These are phyloP conservation scores for Claviceps sp. DNA, from an alignment of 2,329 filamentous ascomycete genomes.

Conservation along the genomic window DNA sequence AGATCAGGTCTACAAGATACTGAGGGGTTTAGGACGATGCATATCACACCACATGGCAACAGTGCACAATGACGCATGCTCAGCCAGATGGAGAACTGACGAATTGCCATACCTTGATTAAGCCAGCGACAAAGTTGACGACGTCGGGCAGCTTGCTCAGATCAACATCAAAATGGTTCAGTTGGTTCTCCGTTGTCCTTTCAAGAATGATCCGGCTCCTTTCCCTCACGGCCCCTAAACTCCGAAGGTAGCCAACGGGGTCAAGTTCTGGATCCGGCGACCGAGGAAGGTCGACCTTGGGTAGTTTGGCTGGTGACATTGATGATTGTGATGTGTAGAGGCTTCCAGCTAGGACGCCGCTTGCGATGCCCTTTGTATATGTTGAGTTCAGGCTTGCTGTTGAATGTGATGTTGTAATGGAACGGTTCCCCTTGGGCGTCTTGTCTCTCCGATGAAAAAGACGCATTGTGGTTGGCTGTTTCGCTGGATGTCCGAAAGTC, in stretches of 20 bases:
- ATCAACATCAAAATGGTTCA: conserved; percentile 83
- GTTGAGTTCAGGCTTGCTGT: conserved; percentile 39
- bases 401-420: conserved; percentile 31
- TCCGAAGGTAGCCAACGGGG: conserved; percentile 80
- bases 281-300: conserved; percentile 68
- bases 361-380: conserved; percentile 18
- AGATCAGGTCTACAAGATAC: not conserved
- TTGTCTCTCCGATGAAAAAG: conserved; percentile 43
- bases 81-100: not conserved
- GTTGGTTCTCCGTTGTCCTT: conserved; percentile 62
- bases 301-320: conserved; percentile 42
- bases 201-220: conserved; percentile 59
- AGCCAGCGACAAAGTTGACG: conserved; percentile 75
- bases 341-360: conserved; percentile 39
- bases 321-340: conserved; percentile 27
- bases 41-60: not conserved
- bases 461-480: conserved; percentile 29
- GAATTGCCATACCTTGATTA: conserved; percentile 63
- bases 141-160: conserved; percentile 73
- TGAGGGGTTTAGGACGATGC: not conserved
- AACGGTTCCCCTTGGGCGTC: conserved; percentile 28
- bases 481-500: conserved; percentile 3
- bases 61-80: not conserved
- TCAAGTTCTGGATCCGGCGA: conserved; percentile 80
- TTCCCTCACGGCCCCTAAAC: conserved; percentile 77